Base-by-base conservation (phyloP, 257 asterid genomes). In the Gentiana macrophylla region DNA sequence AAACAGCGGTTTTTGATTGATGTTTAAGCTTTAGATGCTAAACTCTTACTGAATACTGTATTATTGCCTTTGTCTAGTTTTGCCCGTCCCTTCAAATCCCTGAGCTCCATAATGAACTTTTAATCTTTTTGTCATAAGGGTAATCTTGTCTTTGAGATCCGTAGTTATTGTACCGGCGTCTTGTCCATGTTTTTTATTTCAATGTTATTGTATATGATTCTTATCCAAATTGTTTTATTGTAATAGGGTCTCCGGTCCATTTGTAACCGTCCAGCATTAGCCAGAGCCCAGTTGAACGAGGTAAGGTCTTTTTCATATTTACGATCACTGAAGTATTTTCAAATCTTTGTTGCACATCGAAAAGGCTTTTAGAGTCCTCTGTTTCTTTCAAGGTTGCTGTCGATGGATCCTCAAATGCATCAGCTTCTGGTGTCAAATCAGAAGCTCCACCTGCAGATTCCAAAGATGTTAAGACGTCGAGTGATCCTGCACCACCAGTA, bases 241-340 rank as follows among this genome's bases (percentile, higher is more conserved):
- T 61, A 77, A 59, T 70, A 74, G 92, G 79, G 85, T 33, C 62
- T 74, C 62, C 84, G 63, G 64, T 65, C 81, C 59, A 77, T 70
- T 50, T 56, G 82, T 84, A 80, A 76, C 55, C 68, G 72, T 65
- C 64, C 91, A 6, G 58, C 69, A 33, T 55, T 74, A 59, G 78
- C 67, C 38, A 84, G 70, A 76, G 83, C 81, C 66, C 86, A 75
- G 70, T 50, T 67, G 69, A 76, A 86, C 52, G 70, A 79, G 91
- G 96, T 86, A 67, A 75, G 73, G 37, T 73, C 67, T 56, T 35
- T 66, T 50, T 63, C 49, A 24, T 10, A 13, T 52, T 62, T 70
- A 68, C 71, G 62, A 54, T 59, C 44, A 62, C 63, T 61, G 64
- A 69, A 37, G 59, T 56, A 38, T 55, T 77, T 62, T 66, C 72